Evolutionary conservation across 148 eudicot species (phyloP), one percentile per base, ranked within the genome.

Genomic region (Persicaria maculosa): DNA sequence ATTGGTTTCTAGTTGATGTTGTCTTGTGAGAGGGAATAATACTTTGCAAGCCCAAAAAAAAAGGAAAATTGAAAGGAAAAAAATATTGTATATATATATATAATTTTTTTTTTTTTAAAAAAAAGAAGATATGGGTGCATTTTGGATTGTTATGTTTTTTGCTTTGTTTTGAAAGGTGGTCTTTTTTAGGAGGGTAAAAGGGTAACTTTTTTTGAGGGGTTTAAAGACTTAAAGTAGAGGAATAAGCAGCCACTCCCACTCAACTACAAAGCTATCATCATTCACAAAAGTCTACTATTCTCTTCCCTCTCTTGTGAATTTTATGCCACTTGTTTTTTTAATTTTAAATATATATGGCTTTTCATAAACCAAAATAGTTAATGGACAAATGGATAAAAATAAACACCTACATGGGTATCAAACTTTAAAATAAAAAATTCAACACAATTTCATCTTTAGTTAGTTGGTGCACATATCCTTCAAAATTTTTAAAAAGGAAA

Each of bases 1-100:
- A 78, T 81, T 84, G 87, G 85, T 78, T 78, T 69, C 71, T 80
- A 79, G 84, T 86, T 79, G 84, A 79, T 84, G 87, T 86, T 84
- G 40, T 82, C 47, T 84, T 82, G 83, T 83, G 88, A 80, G 80
- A 77, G 75, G 75, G 75, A 75, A 84, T 81, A 83, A 85, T 82
- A 77, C 79, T 76, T 82, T 65, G 70, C 70, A 65, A 65, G 65
- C 71, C 68, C 75, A 14, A 75, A 78, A 83, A 81, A 77, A 62
- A 78, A 36, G 40, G 69, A 46, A 48, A 72, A 12, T 5, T 17
- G 40, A 73, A 57, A 62, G 0, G 11, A 65, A 65, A 36, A n/a
- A n/a, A n/a, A n/a, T n/a, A 40, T 12, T 9, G 4, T 4, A 64
- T n/a, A 14, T 17, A 19, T 17, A 55, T 15, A 55, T 55, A 64